Conservation (phyloP, 1,139 yeast species). For the Candida tropicalis region DNA sequence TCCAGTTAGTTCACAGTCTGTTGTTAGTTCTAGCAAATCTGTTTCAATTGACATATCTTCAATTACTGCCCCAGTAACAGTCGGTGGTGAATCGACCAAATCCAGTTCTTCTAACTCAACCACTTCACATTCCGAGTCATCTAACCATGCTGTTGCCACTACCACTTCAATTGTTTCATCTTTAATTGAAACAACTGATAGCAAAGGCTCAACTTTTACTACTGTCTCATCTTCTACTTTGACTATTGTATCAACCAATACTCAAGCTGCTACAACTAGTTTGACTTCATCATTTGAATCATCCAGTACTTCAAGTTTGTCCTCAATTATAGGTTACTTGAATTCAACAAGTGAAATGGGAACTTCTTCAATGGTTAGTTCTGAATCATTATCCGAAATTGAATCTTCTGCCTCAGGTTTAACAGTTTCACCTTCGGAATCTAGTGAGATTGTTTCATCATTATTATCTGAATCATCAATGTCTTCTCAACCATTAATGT, state of each 20-base stretch:
- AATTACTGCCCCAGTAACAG: slow-evolving; percentile 16
- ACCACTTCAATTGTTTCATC: not conserved
- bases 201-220: not conserved
- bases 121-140: not conserved
- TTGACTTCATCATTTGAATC: slow-evolving; percentile 2
- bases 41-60: slow-evolving; percentile 16
- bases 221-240: not conserved
- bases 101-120: slow-evolving; percentile 3
- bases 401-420: not conserved
- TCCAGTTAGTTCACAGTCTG: slow-evolving; percentile 32
- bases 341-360: not conserved
- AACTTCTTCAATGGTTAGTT: not conserved
- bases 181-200: not conserved
- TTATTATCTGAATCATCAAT: not conserved
- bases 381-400: not conserved
- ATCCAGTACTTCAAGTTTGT: not conserved
- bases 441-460: not conserved
- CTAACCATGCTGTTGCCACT: not conserved
- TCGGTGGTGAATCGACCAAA: slow-evolving; percentile 7
- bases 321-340: not conserved
- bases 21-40: slow-evolving; percentile 17
- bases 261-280: not conserved
- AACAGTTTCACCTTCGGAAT: not conserved
- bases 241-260: too few relatives aligned
- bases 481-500: not conserved